Evolutionary conservation across 768 basidiomycete species (phyloP).

Genomic region (Cantharellus cinnabarinus): DNA sequence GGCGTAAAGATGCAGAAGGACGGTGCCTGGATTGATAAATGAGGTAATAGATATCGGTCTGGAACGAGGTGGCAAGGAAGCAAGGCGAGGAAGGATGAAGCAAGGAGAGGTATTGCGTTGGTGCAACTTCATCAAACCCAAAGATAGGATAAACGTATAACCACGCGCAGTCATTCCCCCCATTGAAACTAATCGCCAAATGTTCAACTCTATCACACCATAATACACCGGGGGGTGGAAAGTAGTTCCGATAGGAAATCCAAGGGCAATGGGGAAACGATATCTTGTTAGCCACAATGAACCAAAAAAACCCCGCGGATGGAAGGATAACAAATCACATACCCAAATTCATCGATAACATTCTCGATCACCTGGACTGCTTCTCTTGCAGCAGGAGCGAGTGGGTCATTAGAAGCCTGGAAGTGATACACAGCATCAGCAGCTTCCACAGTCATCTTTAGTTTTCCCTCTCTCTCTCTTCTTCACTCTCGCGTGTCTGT

Average conservation of each 20-base stretch:
- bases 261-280: no score
- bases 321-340: constrained; percentile 19
- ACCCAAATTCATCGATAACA: constrained; percentile 66
- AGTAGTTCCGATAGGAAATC: no score
- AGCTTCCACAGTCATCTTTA: neutral
- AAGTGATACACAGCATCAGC: constrained; percentile 5
- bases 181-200: constrained; percentile 87
- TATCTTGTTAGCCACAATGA: no score
- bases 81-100: no score
- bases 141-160: constrained; percentile 7
- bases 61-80: no score
- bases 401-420: neutral
- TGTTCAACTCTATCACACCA: constrained; percentile 32
- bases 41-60: no score
- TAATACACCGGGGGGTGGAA: no score
- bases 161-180: constrained; percentile 99
- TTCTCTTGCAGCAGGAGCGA: constrained; percentile 34
- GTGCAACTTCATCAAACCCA: no score
- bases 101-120: no score
- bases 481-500: no score
- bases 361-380: constrained; percentile 71
- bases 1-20: constrained; percentile 77
- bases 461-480: no score
- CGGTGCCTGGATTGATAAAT: no score
- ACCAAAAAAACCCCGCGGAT: neutral